Base-by-base conservation (phyloP, 1,284 basidiomycete genomes). In the Tylopilus orsonianus region DNA sequence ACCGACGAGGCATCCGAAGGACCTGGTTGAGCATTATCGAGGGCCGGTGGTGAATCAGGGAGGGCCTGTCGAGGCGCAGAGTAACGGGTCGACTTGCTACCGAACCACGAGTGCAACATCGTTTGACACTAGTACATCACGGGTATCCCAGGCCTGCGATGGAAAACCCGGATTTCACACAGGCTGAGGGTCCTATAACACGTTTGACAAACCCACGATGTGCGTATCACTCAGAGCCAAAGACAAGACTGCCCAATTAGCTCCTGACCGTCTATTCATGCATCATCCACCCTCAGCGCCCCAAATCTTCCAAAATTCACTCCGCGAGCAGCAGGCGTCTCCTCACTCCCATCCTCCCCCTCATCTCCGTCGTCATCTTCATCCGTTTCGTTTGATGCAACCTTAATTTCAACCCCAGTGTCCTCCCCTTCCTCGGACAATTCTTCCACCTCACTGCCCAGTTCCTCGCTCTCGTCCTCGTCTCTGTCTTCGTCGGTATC, bases 281-380 rank as follows among this genome's bases (percentile, higher is more conserved):
- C 23, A 40, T 57, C 64, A 50, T 78, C 77, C 47, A 76, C 67
- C 22, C 26, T 58, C 52, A 55, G 46, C 14, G 50, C 49, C 45
- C 51, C 41, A 51, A 66, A 49, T 56, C 59, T 45, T 9, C 67
- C 61, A n/a, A 64, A 20, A 37, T 29, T 48, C 5, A 46, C 44
- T 32, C 38, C 22, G 16, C 5, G 16, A 42, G 36, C 13, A 12
- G 13, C 30, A 19, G 37, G 12, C 10, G 48, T 43, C 2, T 50
- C 50, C 16, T 49, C 61, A 8, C 63, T 61, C 9, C 62, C 62
- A 4, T 57, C 60, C 8, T 64, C 59, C 13, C 52, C 53, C 0
- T 54, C 48, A 5, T 26, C 26, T 26, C 10, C 29, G 4, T 30
- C 29, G 13, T 30, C 29, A 3, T 36, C 47, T 0, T 50, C 49